Percentiles rank a stretch among this genome's conserved stretches.
These are phyloP conservation scores for Apiotrichum domesticum DNA, from an alignment of 1,284 basidiomycete genomes.

Conservation along the genomic window DNA sequence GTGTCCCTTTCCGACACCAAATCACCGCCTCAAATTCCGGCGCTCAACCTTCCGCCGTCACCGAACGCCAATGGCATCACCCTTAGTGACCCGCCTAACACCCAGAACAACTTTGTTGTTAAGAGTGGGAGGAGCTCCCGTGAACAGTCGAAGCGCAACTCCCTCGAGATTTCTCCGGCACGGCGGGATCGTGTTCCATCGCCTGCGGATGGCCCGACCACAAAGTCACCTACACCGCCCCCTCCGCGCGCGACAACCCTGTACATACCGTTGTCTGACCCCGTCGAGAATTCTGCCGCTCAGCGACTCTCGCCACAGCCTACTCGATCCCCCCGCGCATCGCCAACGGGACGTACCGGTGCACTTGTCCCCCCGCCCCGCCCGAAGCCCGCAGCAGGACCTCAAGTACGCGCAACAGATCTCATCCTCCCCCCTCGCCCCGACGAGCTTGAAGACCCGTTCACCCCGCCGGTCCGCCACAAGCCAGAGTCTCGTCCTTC, in stretches of 20 bases:
- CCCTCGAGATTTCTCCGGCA: neutral
- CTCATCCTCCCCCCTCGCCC: conserved; percentile 34
- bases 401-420: neutral
- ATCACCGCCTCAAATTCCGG: neutral
- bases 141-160: neutral
- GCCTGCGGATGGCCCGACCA: neutral
- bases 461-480: neutral
- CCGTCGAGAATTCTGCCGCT: neutral
- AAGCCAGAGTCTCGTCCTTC: conserved; percentile 1
- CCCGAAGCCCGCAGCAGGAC: neutral
- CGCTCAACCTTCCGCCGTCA: neutral
- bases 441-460: conserved; percentile 27
- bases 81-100: neutral
- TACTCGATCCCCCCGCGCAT: neutral
- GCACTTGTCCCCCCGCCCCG: neutral
- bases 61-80: neutral
- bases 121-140: neutral
- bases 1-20: conserved; percentile 8
- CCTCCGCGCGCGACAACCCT: neutral
- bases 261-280: neutral
- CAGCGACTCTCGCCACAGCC: neutral
- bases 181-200: neutral
- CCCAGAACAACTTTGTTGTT: neutral
- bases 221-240: neutral
- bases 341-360: neutral